Base-by-base conservation (phyloP, 2,329 filamentous ascomycete species). In the Xylariaceae sp. region DNA sequence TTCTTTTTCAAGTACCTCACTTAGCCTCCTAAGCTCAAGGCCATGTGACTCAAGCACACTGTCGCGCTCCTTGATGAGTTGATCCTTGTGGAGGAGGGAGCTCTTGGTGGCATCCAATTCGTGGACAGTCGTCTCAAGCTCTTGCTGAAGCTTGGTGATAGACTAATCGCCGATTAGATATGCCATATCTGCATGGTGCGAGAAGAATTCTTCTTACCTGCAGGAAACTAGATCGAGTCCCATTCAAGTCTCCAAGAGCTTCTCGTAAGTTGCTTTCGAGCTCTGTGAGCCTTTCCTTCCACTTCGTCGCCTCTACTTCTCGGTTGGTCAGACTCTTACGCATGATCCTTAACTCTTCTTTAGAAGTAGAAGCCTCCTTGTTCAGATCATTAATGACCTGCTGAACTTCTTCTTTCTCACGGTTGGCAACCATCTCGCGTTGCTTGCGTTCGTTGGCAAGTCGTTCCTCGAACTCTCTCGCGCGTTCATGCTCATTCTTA, bases 381-480 rank as follows among this genome's bases (percentile, higher is more conserved):
- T 96, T 97, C 55, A 97, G 83, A 54, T 96, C 89, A 60, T 94
- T 92, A 61, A 97, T 82, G 53, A 95, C 82, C 65, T 92, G 87
- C 69, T 97, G 91, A 41, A 95, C 87, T 62, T 97, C 92, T 62
- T 95, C 87, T 71, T 97, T 95, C 69, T 95, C 91, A 59, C 88
- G 84, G 61, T 82, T 86, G 37, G 89, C 88, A 44, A 96, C 79
- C 39, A 91, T 80, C 64, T 97, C 92, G 36, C 88, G 81, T 67
- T 97, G 92, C 54, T 86, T 80, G 45, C 91, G 77, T 69, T 97
- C 93, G 46, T 86, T 82, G 19, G 80, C 75, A 20, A 95, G 76
- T n/a, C 85, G 81, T 52, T 83, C 78, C 58, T 90, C 85, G 22
- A 91, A 72, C 56, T 90, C 86, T 59, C 73, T 76, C 16, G 77